Evolutionary conservation across 2,329 filamentous ascomycete species (phyloP), one percentile per base, ranked within the genome.

Genomic region (Colletotrichum destructivum): DNA sequence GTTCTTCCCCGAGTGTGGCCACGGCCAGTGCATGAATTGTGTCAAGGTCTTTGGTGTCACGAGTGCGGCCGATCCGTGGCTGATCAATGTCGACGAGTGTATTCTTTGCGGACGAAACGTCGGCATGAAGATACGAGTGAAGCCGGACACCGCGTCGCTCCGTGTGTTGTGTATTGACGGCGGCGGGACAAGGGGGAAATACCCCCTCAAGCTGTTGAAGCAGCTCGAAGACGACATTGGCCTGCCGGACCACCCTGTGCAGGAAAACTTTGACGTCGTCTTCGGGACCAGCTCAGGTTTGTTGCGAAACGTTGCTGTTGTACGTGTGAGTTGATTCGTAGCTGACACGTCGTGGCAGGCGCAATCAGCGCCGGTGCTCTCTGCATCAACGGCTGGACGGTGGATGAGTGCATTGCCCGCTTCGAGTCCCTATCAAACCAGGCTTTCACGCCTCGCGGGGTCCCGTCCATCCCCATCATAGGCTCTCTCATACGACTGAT

Each of bases 131-230:
- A 57, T 71, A 40, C 8, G 21, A 38, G 40, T 60, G 13, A 65
- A 71, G 31, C 68, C 18, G 9, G 38, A 65, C 4, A 70, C 56
- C 2, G 16, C 62, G 4, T 60, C 40, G 1, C 18, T 44, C 18
- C 11, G 15, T 1, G 56, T 71, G 9, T 18, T 71, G 15, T 52
- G 23, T 13, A 66, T 72, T 18, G 65, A 81, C 70, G 75, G 75
- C 16, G 75, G 79, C n/a, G 75, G 79, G 2, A 75, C 79, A 31
- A 75, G 78, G 13, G 79, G 79, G 1, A 72, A 81, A 6, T 79
- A 78, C 13, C 71, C 66, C 4, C 76, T 81, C 2, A 56, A 74
- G 11, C 77, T 81, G 46, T 72, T 81, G 8, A 65, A 78, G 57
- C 57, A 76, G 26, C 56, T 81, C 3, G 75, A 80, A 74, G 61